These are phyloP conservation scores for Plantago ovata DNA, from an alignment of 257 asterid species.

Conservation along the genomic window DNA sequence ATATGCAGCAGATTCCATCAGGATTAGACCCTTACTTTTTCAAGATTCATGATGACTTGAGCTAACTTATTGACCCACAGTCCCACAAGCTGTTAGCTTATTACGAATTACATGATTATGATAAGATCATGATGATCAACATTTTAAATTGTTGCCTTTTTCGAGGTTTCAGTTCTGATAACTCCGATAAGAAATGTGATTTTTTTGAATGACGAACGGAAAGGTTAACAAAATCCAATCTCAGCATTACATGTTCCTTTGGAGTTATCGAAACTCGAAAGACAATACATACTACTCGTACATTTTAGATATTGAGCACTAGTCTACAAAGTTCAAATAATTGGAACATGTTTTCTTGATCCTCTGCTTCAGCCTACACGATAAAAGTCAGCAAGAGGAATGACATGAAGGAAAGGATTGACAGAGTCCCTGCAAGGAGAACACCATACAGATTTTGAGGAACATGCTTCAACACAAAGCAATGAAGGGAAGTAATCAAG, in stretches of 20 bases:
- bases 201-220: conserved; percentile 12
- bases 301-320: conserved; percentile 11
- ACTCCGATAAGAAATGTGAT: conserved; percentile 18
- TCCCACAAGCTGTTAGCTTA: conserved; percentile 11
- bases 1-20: conserved; percentile 34
- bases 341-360: conserved; percentile 20
- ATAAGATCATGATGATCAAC: too few relatives aligned
- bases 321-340: neutral
- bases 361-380: conserved; percentile 24
- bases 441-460: conserved; percentile 9
- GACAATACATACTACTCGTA: conserved; percentile 18
- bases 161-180: neutral
- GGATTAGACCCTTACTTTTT: conserved; percentile 27
- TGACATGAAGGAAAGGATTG: conserved; percentile 27
- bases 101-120: conserved; percentile 9
- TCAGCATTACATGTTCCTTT: conserved; percentile 17
- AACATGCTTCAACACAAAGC: neutral
- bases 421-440: conserved; percentile 38
- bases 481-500: neutral
- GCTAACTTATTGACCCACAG: conserved; percentile 32
- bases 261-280: conserved; percentile 15
- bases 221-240: conserved; percentile 16
- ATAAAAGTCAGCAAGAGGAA: conserved; percentile 28
- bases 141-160: too few relatives aligned
- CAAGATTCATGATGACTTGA: conserved; percentile 29